Conservation (phyloP, 2,329 filamentous ascomycete species). For the Elsinoe necatrix region DNA sequence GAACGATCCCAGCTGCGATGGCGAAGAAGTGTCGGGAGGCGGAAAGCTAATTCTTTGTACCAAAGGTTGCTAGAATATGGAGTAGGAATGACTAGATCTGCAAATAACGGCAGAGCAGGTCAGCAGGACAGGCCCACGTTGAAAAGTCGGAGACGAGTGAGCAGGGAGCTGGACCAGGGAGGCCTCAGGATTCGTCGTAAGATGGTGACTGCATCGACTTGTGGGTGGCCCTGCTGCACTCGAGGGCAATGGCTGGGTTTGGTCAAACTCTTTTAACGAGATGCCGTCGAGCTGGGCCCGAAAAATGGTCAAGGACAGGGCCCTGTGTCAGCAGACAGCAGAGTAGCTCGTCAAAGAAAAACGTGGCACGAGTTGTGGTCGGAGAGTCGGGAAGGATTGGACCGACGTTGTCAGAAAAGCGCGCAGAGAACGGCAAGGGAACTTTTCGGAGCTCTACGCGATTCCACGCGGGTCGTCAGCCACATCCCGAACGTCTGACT, state of each 20-base stretch:
- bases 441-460: slow-evolving; percentile 7
- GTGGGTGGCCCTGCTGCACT: background rate
- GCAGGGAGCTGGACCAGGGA: background rate
- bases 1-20: background rate
- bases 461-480: background rate
- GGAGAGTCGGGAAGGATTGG: background rate
- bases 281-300: background rate
- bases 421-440: background rate
- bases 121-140: slow-evolving; percentile 10
- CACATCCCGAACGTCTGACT: background rate
- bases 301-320: background rate
- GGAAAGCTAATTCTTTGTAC: background rate
- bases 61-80: background rate
- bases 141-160: slow-evolving; percentile 3
- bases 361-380: background rate
- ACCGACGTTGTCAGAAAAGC: background rate
- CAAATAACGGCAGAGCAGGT: slow-evolving; percentile 6
- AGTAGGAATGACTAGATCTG: background rate
- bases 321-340: background rate
- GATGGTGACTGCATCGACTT: slow-evolving; percentile 5
- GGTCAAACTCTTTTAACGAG: background rate
- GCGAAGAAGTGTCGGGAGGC: background rate
- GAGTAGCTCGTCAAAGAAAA: background rate
- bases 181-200: background rate
- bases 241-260: background rate